Percentiles rank a stretch among this genome's conserved stretches.
These are phyloP conservation scores for Penicillium concentricum DNA, from an alignment of 2,329 filamentous ascomycete species.

Conservation along the genomic window DNA sequence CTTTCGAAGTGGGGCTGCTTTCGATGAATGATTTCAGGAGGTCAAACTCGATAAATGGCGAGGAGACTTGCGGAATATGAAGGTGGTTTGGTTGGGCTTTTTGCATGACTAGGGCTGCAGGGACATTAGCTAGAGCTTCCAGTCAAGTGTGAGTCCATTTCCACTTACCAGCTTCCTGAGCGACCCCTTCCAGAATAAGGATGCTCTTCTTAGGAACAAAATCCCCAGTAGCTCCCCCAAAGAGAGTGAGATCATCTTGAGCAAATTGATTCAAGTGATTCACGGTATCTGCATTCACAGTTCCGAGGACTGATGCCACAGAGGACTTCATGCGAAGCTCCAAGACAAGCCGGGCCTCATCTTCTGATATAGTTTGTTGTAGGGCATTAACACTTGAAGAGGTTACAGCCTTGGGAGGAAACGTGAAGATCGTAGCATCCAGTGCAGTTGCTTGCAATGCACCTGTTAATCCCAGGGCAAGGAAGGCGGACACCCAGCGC, in stretches of 20 bases:
- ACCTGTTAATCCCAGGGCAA: constrained; percentile 27
- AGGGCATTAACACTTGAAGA: not conserved
- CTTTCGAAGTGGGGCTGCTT: not conserved
- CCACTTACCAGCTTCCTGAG: constrained; percentile 59
- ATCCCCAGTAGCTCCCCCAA: constrained; percentile 37
- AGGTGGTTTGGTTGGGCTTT: constrained; percentile 13
- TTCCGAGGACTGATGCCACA: constrained; percentile 45
- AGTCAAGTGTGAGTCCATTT: constrained; percentile 27
- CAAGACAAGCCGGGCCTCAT: constrained; percentile 40
- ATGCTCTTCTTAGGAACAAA: constrained; percentile 31
- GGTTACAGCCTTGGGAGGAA: constrained; percentile 19
- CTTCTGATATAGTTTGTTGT: constrained; percentile 24
- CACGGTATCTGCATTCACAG: constrained; percentile 51
- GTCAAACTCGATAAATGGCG: constrained; percentile 12
- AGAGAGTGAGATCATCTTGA: constrained; percentile 52
- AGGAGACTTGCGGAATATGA: constrained; percentile 17
- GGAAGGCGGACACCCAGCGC: constrained; percentile 27
- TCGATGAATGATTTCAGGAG: constrained; percentile 7
- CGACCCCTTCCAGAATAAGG: constrained; percentile 55
- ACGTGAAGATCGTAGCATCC: constrained; percentile 36
- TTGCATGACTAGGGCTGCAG: constrained; percentile 17
- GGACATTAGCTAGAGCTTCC: constrained; percentile 3
- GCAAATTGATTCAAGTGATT: constrained; percentile 62
- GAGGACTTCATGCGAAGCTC: constrained; percentile 51
- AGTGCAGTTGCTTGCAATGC: constrained; percentile 29